Base-by-base conservation (phyloP, 495 filamentous ascomycete genomes). In the Trypethelium eluteriae region DNA sequence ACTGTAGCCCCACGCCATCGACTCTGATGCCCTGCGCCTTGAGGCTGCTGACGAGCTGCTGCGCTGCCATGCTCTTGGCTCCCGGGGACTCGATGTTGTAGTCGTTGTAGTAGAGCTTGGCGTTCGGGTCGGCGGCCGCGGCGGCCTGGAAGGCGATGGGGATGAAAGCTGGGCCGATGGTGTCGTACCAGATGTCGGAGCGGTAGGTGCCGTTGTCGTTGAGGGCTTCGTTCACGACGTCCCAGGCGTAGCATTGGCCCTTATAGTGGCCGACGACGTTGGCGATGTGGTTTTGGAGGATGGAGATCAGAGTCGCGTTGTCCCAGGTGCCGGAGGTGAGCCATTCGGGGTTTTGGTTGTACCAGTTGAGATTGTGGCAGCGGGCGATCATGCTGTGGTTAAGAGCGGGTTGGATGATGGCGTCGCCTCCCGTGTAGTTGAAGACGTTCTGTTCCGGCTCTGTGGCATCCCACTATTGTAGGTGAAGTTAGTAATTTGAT, bases 71-170 rank as follows among this genome's bases (percentile, higher is more conserved):
- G 32, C 80, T 76, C 74, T 88, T 87, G 71, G 77, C 70, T 36
- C 79, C 78, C 49, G 80, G 76, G 70, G 76, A 77, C 74, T 87
- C 85, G 69, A 88, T 82, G 73, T 84, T 84, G 78, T 86, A 88
- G 77, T 88, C 85, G 76, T 90, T 90, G 78, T 88, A 87, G 79
- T 88, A 90, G 41, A 85, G 80, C 73, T 82, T 83, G 25, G 75
- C 76, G 61, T 69, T 68, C 3, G 78, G 78, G 69, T 84, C 79
- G 67, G 80, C 82, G 36, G 71, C 68, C 35, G 65, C 46, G 49
- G 73, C 75, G 61, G 71, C 70, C 62, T 70, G 62, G 68, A 76
- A 78, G 1, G 76, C 76, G 35, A 70, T 63, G 44, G 66, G 68
- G 35, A 78, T 67, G 67, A 75, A 78, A 12, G 65, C 67, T 6